Percentiles rank a stretch among this genome's conserved stretches.
Evolutionary conservation across 2,329 filamentous ascomycete species (phyloP).

Genomic region (Nemania bipapillata): DNA sequence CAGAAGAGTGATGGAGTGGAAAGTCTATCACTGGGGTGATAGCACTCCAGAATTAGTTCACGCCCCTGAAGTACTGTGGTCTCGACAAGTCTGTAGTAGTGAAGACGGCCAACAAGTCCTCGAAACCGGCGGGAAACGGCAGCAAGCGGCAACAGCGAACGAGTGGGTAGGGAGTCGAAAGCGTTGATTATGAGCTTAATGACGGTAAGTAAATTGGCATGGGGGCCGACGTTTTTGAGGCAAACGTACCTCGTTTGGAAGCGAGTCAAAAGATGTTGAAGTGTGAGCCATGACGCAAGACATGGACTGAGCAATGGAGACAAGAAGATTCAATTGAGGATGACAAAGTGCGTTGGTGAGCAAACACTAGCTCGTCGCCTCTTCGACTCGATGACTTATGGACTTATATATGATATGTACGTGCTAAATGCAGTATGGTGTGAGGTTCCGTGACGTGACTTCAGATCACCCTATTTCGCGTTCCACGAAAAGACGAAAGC

Average conservation of each 20-base stretch:
- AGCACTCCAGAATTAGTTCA: constrained; percentile 80
- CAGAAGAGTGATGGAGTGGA: constrained; percentile 75
- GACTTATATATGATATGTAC: constrained; percentile 31
- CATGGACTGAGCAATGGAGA: constrained; percentile 38
- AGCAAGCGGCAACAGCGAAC: constrained; percentile 66
- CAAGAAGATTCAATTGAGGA: constrained; percentile 18
- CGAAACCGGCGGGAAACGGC: constrained; percentile 71
- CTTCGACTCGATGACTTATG: neutral
- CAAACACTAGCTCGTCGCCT: neutral
- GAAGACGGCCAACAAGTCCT: constrained; percentile 69
- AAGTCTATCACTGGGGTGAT: constrained; percentile 75
- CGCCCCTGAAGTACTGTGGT: constrained; percentile 69
- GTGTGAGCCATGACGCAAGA: constrained; percentile 46
- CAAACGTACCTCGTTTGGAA: constrained; percentile 52
- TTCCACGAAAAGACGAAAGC: constrained; percentile 4
- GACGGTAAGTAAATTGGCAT: constrained; percentile 13
- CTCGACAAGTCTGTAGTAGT: constrained; percentile 71
- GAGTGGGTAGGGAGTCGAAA: constrained; percentile 61
- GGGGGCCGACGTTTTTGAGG: neutral
- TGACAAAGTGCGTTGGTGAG: constrained; percentile 40
- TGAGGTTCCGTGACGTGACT: constrained; percentile 33
- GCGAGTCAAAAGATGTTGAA: constrained; percentile 46
- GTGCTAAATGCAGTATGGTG: constrained; percentile 23
- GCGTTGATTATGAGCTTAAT: constrained; percentile 63
- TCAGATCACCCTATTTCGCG: constrained; percentile 25